Base-by-base conservation (phyloP, 2,329 filamentous ascomycete genomes). In the Chaetomiaceae sp. region DNA sequence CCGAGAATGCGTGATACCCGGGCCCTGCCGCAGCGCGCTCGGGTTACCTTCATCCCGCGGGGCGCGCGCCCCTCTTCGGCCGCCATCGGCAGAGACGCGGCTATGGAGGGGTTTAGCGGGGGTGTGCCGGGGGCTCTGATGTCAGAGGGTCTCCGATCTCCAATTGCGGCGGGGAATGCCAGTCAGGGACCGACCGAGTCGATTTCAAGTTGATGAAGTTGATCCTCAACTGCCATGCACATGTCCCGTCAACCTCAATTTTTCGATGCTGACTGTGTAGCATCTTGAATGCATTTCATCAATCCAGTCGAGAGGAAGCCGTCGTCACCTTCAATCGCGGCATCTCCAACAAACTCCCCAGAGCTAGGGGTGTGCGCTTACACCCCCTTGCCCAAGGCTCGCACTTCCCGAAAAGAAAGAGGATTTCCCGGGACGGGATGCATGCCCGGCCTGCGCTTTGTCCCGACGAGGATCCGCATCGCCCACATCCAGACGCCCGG, bases 11-110 rank as follows among this genome's bases (percentile, higher is more conserved):
- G 33, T 47, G 43, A 20, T 19, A 38, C 4, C 31, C 12, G 23
- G 36, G 12, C 38, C 38, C 5, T n/a, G n/a, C 19, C 22, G 38
- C 5, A 23, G 36, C 17, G 20, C n/a, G 12, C 14, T 42, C 43
- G 50, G 44, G 49, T 40, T 42, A 37, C 52, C 29, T 39, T 44
- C 36, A 23, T 36, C 54, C 49, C 39, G 39, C 38, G 17, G 20
- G 31, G 43, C n/a, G n/a, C n/a, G n/a, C n/a, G n/a, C 57, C 54
- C 58, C 59, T 60, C 56, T 47, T 58, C 60, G 59, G 57, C 53
- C 57, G 55, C 38, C 55, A 45, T 62, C 60, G 60, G 60, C 56
- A 59, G 53, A 58, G 54, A 12, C 46, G 47, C 60, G 60, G 60
- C 55, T 62, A 62, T 59, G 54, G 45, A 50, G 44, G 53, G 47